These are phyloP conservation scores for Quercus wislizeni DNA, from an alignment of 306 rosid species.

Conservation along the genomic window DNA sequence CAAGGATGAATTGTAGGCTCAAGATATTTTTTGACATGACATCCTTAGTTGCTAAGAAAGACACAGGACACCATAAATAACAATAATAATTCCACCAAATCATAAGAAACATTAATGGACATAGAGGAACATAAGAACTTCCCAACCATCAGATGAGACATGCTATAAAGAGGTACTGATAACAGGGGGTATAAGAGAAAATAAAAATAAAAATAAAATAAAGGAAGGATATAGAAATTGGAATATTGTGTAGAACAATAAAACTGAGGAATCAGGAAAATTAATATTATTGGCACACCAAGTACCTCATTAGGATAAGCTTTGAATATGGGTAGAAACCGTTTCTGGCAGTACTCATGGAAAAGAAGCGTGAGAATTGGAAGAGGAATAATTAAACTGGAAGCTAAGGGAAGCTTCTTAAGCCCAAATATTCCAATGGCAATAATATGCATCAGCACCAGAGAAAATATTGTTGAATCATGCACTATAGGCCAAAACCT, in stretches of 20 bases:
- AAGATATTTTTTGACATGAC: no score
- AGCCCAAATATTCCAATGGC: constrained; percentile 79
- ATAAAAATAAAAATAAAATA: neutral
- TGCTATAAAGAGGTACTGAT: neutral
- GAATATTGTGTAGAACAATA: neutral
- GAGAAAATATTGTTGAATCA: constrained; percentile 61
- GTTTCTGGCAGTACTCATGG: constrained; percentile 66
- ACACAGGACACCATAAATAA: neutral
- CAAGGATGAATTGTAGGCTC: no score
- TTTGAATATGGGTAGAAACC: constrained; percentile 62
- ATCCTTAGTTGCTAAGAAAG: neutral
- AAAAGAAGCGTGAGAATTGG: constrained; percentile 78
- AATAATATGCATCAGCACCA: constrained; percentile 78
- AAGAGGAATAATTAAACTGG: constrained; percentile 66
- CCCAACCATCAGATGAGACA: neutral
- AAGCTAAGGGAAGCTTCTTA: constrained; percentile 62
- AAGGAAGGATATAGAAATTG: neutral
- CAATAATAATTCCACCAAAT: neutral
- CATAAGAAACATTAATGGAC: neutral
- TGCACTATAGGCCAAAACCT: constrained; percentile 77
- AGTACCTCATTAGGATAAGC: constrained; percentile 66
- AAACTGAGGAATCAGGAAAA: neutral
- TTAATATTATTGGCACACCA: neutral
- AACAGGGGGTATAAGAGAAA: neutral
- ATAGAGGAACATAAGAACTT: neutral